Conservation (phyloP, 805 yeast genomes). For the Candida koratica region DNA sequence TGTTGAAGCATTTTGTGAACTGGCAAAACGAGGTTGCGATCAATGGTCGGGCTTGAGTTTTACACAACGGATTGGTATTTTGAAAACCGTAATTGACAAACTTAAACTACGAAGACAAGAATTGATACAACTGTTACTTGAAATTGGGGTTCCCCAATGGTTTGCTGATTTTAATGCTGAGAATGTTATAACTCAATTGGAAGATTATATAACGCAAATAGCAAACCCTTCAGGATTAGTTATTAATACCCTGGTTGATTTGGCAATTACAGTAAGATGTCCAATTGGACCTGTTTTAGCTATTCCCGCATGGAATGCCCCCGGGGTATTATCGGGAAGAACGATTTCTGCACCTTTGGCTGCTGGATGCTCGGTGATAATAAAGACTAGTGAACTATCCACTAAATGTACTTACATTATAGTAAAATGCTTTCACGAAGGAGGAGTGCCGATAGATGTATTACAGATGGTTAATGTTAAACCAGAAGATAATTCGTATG, state of each 20-base stretch:
- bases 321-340: conserved; percentile 37
- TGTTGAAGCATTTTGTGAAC: conserved; percentile 16
- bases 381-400: conserved; percentile 40
- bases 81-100: conserved; percentile 17
- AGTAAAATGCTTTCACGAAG: conserved; percentile 30
- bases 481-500: conserved; percentile 21
- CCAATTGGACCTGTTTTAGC: conserved; percentile 47
- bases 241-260: conserved; percentile 12
- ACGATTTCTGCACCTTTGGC: conserved; percentile 42
- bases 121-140: conserved; percentile 8
- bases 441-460: conserved; percentile 37
- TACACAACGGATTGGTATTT: conserved; percentile 18
- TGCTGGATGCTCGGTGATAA: conserved; percentile 47
- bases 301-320: conserved; percentile 50
- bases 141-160: conserved; percentile 35
- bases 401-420: conserved; percentile 30
- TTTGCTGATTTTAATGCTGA: conserved; percentile 31
- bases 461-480: conserved; percentile 32
- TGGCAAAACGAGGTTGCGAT: conserved; percentile 23
- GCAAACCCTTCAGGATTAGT: conserved; percentile 18
- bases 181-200: conserved; percentile 25
- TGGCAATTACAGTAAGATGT: conserved; percentile 28
- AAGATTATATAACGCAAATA: conserved; percentile 25
- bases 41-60: conserved; percentile 21
- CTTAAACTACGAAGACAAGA: not conserved